phyloP scores from a whole-genome alignment of 2,329 filamentous ascomycete genomes.

The Xylaria arbuscula region DNA sequence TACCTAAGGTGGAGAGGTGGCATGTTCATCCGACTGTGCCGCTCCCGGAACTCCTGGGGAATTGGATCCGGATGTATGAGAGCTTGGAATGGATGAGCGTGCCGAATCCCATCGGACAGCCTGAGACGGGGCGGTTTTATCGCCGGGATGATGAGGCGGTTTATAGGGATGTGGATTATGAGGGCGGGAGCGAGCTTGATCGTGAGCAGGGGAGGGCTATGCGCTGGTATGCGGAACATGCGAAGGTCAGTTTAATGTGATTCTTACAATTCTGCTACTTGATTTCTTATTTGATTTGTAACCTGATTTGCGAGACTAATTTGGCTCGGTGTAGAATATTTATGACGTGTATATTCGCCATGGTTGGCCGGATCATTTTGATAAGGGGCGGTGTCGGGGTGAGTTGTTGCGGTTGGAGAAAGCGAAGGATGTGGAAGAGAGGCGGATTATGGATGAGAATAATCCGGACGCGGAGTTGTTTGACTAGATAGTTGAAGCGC shows the following conservation, averaged over 20 bases:
- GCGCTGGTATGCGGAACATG: not conserved
- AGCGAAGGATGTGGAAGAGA: not conserved
- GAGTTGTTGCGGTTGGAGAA: conserved; percentile 15
- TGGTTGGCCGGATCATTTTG: conserved; percentile 11
- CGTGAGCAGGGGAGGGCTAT: not conserved
- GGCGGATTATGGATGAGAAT: conserved; percentile 12
- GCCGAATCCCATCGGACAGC: conserved; percentile 14
- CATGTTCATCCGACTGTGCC: conserved; percentile 17
- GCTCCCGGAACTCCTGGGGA: conserved; percentile 5
- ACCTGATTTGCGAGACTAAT: conserved; percentile 6
- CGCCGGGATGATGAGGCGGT: not conserved
- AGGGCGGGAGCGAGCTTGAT: conserved; percentile 18
- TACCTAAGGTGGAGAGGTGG: conserved; percentile 23
- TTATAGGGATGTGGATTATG: not conserved
- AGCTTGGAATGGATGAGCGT: conserved; percentile 8
- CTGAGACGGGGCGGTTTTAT: conserved; percentile 12
- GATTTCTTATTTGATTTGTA: not conserved
- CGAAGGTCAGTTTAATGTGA: not conserved
- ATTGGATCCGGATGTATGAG: conserved; percentile 19
- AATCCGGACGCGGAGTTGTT: conserved; percentile 16
- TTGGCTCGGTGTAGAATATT: not conserved
- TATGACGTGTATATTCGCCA: conserved; percentile 12
- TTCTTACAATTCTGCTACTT: not conserved
- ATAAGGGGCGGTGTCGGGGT: not conserved
- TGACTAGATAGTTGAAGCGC: not conserved